These are phyloP conservation scores for Fusarium solani-melongenae DNA, from an alignment of 2,329 filamentous ascomycete species.

Conservation along the genomic window DNA sequence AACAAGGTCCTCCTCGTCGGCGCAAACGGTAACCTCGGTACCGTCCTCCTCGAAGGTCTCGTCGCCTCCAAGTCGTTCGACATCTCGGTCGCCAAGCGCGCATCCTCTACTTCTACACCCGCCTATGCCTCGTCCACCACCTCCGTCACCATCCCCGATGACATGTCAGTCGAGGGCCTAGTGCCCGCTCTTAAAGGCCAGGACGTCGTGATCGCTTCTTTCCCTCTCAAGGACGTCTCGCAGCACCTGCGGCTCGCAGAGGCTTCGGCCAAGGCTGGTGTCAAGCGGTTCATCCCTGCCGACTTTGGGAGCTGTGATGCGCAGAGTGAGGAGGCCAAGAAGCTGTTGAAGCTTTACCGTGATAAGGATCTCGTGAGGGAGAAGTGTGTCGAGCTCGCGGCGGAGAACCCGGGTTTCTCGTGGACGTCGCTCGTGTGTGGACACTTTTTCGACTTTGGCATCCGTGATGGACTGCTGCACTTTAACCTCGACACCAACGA, in stretches of 20 bases:
- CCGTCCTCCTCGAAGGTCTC: slow-evolving; percentile 51
- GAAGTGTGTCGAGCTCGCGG: slow-evolving; percentile 45
- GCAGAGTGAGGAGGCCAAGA: slow-evolving; percentile 48
- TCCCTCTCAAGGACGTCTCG: slow-evolving; percentile 56
- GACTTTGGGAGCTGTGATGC: slow-evolving; percentile 62
- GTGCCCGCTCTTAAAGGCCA: slow-evolving; percentile 62
- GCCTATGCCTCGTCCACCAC: slow-evolving; percentile 33
- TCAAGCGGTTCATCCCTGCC: slow-evolving; percentile 70
- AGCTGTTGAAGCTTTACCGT: slow-evolving; percentile 48
- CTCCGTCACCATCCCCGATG: slow-evolving; percentile 43
- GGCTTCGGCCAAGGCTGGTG: slow-evolving; percentile 68
- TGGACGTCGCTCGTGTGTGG: slow-evolving; percentile 62
- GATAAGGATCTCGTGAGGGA: slow-evolving; percentile 49
- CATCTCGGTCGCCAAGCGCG: slow-evolving; percentile 66
- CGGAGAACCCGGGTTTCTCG: slow-evolving; percentile 54
- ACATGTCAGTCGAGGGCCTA: slow-evolving; percentile 51
- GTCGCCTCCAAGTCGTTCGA: slow-evolving; percentile 55
- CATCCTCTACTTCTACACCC: slow-evolving; percentile 45
- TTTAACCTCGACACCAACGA: slow-evolving; percentile 58
- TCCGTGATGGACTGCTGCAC: slow-evolving; percentile 49
- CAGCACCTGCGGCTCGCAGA: slow-evolving; percentile 62
- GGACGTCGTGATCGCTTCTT: slow-evolving; percentile 64
- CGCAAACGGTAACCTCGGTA: slow-evolving; percentile 54
- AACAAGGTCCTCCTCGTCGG: slow-evolving; percentile 50
- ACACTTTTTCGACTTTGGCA: slow-evolving; percentile 62